Evolutionary conservation across 169 alveolate genomes (phyloP), one percentile per base, ranked within the genome.

Genomic region (Eimeria necatrix): DNA sequence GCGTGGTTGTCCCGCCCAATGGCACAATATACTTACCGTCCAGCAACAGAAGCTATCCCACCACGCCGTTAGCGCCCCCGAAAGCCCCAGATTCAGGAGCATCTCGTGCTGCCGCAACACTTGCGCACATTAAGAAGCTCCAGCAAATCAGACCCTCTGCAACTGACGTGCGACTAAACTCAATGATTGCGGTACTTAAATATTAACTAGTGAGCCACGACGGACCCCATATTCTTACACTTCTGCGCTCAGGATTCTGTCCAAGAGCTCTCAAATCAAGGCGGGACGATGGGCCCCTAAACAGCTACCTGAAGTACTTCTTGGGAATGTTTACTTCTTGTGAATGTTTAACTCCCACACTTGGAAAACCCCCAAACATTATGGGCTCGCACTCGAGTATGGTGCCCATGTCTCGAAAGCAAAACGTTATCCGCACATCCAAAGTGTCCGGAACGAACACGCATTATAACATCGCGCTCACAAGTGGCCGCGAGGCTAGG

Each of bases 11-110:
- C 51, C 61, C n/a, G n/a, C 84, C 95, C 51, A 64, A 92, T 46
- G 93, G 84, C 78, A 81, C 84, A 12, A 70, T 92, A 8, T 81
- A 92, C 76, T 76, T 92, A 18, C 95, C 92, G 4, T 92, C 95
- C 24, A 85, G 26, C 22, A n/a, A 7, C 64, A 60, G 22, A 20
- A 60, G 16, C 12, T 59, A 60, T 46, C 81, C 61, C 81, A 32
- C 64, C 41, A 24, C 22, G 24, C 90, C 73, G 52, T 71, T 53
- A 81, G 46, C 80, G 24, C 92, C 92, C 22, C 92, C 92, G 49
- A 59, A 60, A 78, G 8, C 92, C 61, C 80, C 92, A 22, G 92
- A 60, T 16, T 24, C 7, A 4, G 32, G 80, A 46, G 92, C 92
- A 3, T 85, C 92, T 14, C 92, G 68, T 85, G 80, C 92, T 59